These are phyloP conservation scores for Cystobasidium sp. DNA, from an alignment of 1,284 basidiomycete genomes.

Conservation along the genomic window DNA sequence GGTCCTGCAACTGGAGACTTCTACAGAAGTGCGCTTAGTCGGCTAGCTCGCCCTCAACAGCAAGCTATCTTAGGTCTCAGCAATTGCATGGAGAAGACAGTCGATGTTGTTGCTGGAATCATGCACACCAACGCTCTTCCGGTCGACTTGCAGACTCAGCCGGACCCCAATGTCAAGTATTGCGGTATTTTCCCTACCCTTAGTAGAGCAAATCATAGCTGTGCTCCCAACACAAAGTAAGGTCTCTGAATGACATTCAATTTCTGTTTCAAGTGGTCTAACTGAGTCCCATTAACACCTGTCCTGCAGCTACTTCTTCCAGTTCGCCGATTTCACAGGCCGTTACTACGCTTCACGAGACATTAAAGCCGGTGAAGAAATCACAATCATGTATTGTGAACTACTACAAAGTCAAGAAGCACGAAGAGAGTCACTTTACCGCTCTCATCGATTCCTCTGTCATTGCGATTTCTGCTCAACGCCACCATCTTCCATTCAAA, in stretches of 20 bases:
- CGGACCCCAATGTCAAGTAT: slow-evolving; percentile 6
- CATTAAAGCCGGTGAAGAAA: slow-evolving; percentile 32
- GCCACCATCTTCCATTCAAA: not conserved
- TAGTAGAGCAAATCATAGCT: slow-evolving; percentile 37
- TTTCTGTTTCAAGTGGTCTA: no score
- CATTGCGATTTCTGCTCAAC: slow-evolving; percentile 13
- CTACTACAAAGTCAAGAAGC: slow-evolving; percentile 3
- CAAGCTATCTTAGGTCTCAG: slow-evolving; percentile 5
- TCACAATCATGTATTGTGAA: slow-evolving; percentile 39
- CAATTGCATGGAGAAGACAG: slow-evolving; percentile 9
- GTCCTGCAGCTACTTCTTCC: slow-evolving; percentile 23
- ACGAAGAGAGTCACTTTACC: slow-evolving; percentile 9
- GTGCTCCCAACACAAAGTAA: slow-evolving; percentile 39
- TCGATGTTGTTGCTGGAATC: slow-evolving; percentile 28
- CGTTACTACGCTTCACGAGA: slow-evolving; percentile 13
- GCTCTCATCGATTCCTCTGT: slow-evolving; percentile 36
- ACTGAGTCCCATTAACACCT: not conserved
- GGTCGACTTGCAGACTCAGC: slow-evolving; percentile 7
- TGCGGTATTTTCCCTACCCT: slow-evolving; percentile 25
- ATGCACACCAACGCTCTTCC: slow-evolving; percentile 31
- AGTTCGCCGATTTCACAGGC: slow-evolving; percentile 31
- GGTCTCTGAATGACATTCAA: not conserved
- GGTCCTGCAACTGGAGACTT: slow-evolving; percentile 18
- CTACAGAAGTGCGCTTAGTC: slow-evolving; percentile 14
- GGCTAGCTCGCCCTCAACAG: slow-evolving; percentile 10